phyloP scores from a whole-genome alignment of 257 asterid species.

The Thymus mandschuricus region DNA sequence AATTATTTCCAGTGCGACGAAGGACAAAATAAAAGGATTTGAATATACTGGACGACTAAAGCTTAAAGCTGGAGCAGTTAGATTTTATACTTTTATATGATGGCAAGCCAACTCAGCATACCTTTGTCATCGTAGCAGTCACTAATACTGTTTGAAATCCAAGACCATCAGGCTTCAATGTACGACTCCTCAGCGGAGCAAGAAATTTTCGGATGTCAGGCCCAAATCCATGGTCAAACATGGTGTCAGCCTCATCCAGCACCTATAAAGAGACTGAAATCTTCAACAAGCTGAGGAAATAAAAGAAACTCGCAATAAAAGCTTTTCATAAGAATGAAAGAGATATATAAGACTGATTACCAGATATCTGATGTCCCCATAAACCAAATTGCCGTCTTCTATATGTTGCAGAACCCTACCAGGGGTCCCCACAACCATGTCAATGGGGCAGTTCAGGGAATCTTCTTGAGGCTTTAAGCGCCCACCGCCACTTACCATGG shows the following conservation, averaged over 20 bases:
- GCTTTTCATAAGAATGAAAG: constrained; percentile 23
- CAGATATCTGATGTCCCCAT: constrained; percentile 93
- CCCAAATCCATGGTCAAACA: constrained; percentile 99
- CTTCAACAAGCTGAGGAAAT: constrained; percentile 28
- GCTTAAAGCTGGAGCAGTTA: neutral
- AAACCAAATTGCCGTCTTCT: constrained; percentile 93
- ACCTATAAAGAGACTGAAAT: constrained; percentile 57
- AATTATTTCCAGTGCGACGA: constrained; percentile 9
- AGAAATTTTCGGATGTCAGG: constrained; percentile 93
- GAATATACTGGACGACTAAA: constrained; percentile 14
- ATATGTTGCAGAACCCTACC: constrained; percentile 97
- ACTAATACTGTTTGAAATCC: constrained; percentile 93
- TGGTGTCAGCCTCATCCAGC: constrained; percentile 98
- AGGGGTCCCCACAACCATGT: constrained; percentile 98
- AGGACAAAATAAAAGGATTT: neutral
- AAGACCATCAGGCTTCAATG: constrained; percentile 61
- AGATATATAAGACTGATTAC: constrained; percentile 42
- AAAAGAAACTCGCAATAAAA: constrained; percentile 3
- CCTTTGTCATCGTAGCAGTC: constrained; percentile 99
- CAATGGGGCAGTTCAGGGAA: constrained; percentile 81
- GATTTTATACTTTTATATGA: neutral
- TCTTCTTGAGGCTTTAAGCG: constrained; percentile 97
- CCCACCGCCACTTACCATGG: constrained; percentile 98
- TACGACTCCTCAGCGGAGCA: constrained; percentile 84
- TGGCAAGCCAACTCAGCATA: constrained; percentile 30